Evolutionary conservation across 768 basidiomycete genomes (phyloP).

Genomic region (Termitomyces sp.): DNA sequence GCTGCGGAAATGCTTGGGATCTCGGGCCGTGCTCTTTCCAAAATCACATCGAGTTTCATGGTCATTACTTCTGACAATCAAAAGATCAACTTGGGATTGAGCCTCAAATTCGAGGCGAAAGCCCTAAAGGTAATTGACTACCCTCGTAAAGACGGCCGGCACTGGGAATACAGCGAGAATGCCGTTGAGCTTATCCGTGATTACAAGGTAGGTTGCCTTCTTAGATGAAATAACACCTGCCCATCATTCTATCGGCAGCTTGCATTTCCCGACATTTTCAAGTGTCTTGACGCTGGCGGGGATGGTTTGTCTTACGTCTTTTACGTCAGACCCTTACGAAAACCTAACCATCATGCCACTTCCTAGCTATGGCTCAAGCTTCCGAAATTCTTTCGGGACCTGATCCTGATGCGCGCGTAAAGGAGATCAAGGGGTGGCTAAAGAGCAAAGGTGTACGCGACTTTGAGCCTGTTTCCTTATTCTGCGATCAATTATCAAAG

Average conservation of each 20-base stretch:
- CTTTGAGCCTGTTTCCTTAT: slow-evolving; percentile 89
- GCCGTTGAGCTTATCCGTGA: slow-evolving; percentile 75
- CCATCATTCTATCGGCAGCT: slow-evolving; percentile 32
- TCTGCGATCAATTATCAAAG: slow-evolving; percentile 88
- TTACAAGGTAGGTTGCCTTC: slow-evolving; percentile 53
- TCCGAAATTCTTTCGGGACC: slow-evolving; percentile 48
- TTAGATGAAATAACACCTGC: not conserved
- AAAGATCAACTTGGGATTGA: slow-evolving; percentile 89
- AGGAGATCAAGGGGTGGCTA: slow-evolving; percentile 82
- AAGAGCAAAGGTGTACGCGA: slow-evolving; percentile 82
- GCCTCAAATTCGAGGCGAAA: slow-evolving; percentile 95
- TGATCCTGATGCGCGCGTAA: slow-evolving; percentile 66
- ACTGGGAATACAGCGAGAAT: slow-evolving; percentile 94
- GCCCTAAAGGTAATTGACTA: slow-evolving; percentile 91
- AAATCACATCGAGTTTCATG: slow-evolving; percentile 92
- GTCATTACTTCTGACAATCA: slow-evolving; percentile 69
- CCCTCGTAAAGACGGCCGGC: slow-evolving; percentile 73
- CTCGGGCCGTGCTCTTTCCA: slow-evolving; percentile 75
- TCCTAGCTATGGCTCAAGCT: slow-evolving; percentile 69
- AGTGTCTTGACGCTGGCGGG: slow-evolving; percentile 60
- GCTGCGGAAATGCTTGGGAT: slow-evolving; percentile 72
- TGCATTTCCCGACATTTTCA: slow-evolving; percentile 83
- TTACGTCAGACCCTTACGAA: not conserved
- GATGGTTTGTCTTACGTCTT: slow-evolving; percentile 49
- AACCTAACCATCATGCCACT: not conserved